phyloP scores from a whole-genome alignment of 495 filamentous ascomycete genomes.

The Hypoxylon perforatum region DNA sequence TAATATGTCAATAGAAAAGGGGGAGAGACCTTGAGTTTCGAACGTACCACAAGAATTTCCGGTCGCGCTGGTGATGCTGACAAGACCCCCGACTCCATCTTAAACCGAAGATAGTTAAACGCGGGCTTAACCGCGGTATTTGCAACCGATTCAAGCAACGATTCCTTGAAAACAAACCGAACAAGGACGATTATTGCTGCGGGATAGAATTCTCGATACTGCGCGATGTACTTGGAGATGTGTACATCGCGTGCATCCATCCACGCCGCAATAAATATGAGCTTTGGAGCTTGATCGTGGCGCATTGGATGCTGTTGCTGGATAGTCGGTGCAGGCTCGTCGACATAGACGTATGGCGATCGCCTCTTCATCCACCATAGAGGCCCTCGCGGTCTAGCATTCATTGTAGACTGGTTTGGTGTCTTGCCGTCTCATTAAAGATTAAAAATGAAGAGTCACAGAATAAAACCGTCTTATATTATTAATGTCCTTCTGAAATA shows the following conservation, averaged over 20 bases:
- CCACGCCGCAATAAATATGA: conserved; percentile 58
- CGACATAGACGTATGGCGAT: conserved; percentile 49
- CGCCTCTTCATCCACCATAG: conserved; percentile 53
- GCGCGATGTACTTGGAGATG: conserved; percentile 58
- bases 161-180: conserved; percentile 48
- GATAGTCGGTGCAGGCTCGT: conserved; percentile 43
- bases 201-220: conserved; percentile 55
- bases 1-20: no score
- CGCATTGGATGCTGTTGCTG: neutral
- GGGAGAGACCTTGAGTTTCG: neutral
- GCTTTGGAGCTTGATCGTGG: conserved; percentile 36
- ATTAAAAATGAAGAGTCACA: no score
- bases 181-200: conserved; percentile 53
- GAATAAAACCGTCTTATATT: no score
- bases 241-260: conserved; percentile 58
- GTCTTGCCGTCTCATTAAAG: conserved; percentile 13
- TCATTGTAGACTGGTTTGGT: conserved; percentile 19
- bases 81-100: conserved; percentile 33
- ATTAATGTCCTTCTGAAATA: neutral
- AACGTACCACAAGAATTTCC: conserved; percentile 48
- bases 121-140: conserved; percentile 34
- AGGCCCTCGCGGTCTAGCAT: conserved; percentile 30
- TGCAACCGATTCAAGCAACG: conserved; percentile 11
- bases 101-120: conserved; percentile 35
- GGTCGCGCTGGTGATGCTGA: conserved; percentile 38